phyloP scores from a whole-genome alignment of 164 flowering plant species.

The Annona cherimola region DNA sequence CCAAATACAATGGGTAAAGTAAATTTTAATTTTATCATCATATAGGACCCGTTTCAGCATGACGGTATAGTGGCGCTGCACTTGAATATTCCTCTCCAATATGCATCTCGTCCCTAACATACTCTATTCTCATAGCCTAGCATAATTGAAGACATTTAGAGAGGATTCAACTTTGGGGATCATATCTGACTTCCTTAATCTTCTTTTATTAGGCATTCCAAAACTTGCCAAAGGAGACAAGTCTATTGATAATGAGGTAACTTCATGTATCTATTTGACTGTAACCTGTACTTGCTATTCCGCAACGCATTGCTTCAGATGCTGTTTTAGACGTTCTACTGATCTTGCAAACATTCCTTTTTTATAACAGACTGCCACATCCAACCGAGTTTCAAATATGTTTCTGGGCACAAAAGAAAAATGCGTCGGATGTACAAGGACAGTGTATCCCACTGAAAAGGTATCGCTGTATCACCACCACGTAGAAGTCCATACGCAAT shows the following conservation, averaged over 20 bases:
- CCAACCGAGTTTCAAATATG: constrained; percentile 43
- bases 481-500: no score
- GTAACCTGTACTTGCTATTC: background rate
- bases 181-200: constrained; percentile 1
- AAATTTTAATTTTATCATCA: no score
- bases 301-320: background rate
- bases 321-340: background rate
- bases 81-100: no score
- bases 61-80: no score
- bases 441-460: constrained; percentile 80
- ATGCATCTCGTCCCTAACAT: no score
- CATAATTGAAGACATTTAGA: no score
- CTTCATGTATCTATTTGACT: background rate
- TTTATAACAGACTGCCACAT: constrained; percentile 42
- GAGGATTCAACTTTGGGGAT: background rate
- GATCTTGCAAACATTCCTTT: constrained; percentile 20
- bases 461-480: constrained; percentile 19
- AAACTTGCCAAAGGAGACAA: constrained; percentile 70
- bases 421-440: constrained; percentile 60
- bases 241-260: constrained; percentile 60
- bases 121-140: no score
- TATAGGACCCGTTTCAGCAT: no score
- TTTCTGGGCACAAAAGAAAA: constrained; percentile 78
- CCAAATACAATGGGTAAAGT: no score
- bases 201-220: constrained; percentile 59